phyloP scores from a whole-genome alignment of 1,284 basidiomycete genomes.

The Ceratobasidium papillatum region DNA sequence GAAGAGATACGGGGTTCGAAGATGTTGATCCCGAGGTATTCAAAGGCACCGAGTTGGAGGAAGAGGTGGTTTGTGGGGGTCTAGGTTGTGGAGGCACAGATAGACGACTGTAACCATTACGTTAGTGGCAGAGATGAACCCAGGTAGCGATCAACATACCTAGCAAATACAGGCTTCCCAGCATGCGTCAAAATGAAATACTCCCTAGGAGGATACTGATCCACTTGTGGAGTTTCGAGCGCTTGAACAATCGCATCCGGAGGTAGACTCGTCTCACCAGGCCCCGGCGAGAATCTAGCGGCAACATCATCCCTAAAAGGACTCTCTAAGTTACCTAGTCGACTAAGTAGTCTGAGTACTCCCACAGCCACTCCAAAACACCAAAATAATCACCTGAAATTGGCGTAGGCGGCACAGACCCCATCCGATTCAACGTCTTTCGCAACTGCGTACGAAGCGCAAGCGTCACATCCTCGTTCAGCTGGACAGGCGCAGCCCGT shows the following conservation, averaged over 20 bases:
- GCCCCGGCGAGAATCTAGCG: not conserved
- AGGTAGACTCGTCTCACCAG: not conserved
- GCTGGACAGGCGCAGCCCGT: constrained; percentile 19
- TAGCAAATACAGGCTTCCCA: constrained; percentile 91
- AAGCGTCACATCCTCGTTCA: constrained; percentile 28
- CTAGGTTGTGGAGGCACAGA: constrained; percentile 43
- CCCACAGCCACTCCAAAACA: not conserved
- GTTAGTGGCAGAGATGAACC: constrained; percentile 18
- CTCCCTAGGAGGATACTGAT: constrained; percentile 69
- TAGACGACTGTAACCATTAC: constrained; percentile 56
- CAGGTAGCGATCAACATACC: constrained; percentile 57
- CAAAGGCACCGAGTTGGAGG: constrained; percentile 31
- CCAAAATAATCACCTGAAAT: constrained; percentile 26
- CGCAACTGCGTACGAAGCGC: constrained; percentile 22
- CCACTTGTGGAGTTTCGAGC: constrained; percentile 48
- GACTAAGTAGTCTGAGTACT: constrained; percentile 33
- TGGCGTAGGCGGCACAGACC: constrained; percentile 26
- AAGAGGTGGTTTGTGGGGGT: constrained; percentile 47
- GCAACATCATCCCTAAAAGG: not conserved
- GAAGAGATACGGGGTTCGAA: constrained; percentile 49
- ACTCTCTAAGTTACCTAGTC: constrained; percentile 18
- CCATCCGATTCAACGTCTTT: constrained; percentile 32
- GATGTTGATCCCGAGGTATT: constrained; percentile 11
- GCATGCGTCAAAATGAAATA: constrained; percentile 95
- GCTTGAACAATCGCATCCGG: constrained; percentile 23